Conservation (phyloP, 2,329 filamentous ascomycete species). For the Ceratocystis ficicola region DNA sequence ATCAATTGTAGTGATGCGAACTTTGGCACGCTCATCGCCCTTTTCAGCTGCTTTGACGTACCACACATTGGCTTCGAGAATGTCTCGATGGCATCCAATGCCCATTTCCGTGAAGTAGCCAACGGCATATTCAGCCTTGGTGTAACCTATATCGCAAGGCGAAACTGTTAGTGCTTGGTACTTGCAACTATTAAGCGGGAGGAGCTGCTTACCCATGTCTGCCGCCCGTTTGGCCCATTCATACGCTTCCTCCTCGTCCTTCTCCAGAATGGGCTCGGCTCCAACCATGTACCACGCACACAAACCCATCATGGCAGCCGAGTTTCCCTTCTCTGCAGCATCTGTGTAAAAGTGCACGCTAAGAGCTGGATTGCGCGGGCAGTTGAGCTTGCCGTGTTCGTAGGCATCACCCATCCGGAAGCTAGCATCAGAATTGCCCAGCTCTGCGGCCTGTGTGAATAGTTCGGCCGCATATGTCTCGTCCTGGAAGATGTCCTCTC, state of each 20-base stretch:
- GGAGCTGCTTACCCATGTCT: slow-evolving; percentile 55
- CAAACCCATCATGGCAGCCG: slow-evolving; percentile 90
- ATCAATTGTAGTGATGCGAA: slow-evolving; percentile 73
- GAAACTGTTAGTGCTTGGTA: background rate
- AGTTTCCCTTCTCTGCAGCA: slow-evolving; percentile 72
- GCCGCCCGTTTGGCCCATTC: slow-evolving; percentile 88
- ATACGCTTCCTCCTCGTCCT: slow-evolving; percentile 91
- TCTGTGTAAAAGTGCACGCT: slow-evolving; percentile 97
- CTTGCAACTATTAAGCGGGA: background rate
- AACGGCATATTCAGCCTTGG: slow-evolving; percentile 80
- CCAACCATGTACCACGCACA: slow-evolving; percentile 99
- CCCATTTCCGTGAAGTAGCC: slow-evolving; percentile 99
- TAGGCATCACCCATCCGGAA: slow-evolving; percentile 92
- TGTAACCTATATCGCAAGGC: slow-evolving; percentile 38
- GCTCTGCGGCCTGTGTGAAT: slow-evolving; percentile 84
- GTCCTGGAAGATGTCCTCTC: slow-evolving; percentile 87
- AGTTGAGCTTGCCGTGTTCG: slow-evolving; percentile 78
- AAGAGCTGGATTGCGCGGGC: slow-evolving; percentile 78
- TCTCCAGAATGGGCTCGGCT: slow-evolving; percentile 79
- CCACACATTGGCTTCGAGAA: slow-evolving; percentile 96
- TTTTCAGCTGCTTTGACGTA: slow-evolving; percentile 91
- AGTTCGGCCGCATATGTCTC: slow-evolving; percentile 82
- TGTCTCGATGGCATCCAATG: slow-evolving; percentile 84
- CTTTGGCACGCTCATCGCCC: slow-evolving; percentile 79
- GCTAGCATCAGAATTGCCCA: slow-evolving; percentile 77